Evolutionary conservation across 495 filamentous ascomycete species (phyloP).

Genomic region (Penicillium coprophilum): DNA sequence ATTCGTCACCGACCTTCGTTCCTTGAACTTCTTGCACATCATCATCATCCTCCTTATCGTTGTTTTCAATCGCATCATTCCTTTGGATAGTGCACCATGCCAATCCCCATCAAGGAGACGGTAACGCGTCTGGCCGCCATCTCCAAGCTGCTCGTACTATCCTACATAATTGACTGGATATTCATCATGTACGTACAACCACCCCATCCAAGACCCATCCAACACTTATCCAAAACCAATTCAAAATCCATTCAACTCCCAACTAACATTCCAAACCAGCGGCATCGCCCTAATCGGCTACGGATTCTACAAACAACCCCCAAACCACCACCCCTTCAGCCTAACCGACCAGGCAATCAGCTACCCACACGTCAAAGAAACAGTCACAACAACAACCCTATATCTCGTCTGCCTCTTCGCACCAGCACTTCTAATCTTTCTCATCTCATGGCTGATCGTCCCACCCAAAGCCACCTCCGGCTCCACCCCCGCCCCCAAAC

Average conservation of each 20-base stretch:
- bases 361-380: constrained; percentile 57
- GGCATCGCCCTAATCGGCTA: constrained; percentile 48
- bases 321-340: constrained; percentile 49
- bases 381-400: constrained; percentile 52
- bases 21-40: background rate
- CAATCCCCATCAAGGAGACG: background rate
- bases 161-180: constrained; percentile 56
- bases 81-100: background rate
- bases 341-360: constrained; percentile 57
- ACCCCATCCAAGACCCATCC: background rate
- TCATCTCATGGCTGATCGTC: constrained; percentile 49
- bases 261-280: constrained; percentile 26
- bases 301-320: constrained; percentile 39
- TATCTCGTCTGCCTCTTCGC: constrained; percentile 50
- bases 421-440: constrained; percentile 53
- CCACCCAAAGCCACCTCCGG: constrained; percentile 29
- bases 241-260: background rate
- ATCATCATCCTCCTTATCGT: background rate
- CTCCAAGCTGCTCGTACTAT: constrained; percentile 43
- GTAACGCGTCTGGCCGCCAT: constrained; percentile 8
- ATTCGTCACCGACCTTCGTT: background rate
- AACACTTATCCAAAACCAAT: too few species aligned
- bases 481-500: background rate
- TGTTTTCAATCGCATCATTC: background rate
- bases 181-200: constrained; percentile 46